Conservation (phyloP, 1,284 basidiomycete genomes). For the Omphalotus olearius region DNA sequence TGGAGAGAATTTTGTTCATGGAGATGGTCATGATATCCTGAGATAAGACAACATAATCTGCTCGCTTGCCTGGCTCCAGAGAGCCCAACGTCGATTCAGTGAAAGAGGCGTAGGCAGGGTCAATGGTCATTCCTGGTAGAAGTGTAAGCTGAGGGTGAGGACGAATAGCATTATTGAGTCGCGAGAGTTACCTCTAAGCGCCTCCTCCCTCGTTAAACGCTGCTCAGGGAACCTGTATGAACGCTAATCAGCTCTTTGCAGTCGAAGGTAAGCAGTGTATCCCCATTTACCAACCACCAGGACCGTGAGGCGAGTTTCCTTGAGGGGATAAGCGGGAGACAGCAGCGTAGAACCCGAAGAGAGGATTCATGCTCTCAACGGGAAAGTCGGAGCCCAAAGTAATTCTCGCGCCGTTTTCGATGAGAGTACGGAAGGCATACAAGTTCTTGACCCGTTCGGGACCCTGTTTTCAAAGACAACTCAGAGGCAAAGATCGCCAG, state of each 20-base stretch:
- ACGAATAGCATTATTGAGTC: not conserved
- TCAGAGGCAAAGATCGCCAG: conserved; percentile 1
- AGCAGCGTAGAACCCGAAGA: conserved; percentile 82
- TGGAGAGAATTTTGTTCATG: conserved; percentile 57
- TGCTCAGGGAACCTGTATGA: conserved; percentile 73
- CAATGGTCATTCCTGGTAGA: conserved; percentile 48
- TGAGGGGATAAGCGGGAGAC: conserved; percentile 70
- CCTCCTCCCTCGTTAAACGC: conserved; percentile 70
- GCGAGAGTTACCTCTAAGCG: conserved; percentile 48
- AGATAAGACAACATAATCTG: conserved; percentile 81
- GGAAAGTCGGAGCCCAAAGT: conserved; percentile 88
- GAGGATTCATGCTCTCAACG: conserved; percentile 77
- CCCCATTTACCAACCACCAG: conserved; percentile 67
- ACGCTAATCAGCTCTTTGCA: not conserved
- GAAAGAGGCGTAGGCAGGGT: conserved; percentile 85
- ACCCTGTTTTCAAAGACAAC: conserved; percentile 43
- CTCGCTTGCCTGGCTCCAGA: conserved; percentile 72
- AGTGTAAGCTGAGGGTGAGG: not conserved
- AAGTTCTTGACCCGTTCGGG: conserved; percentile 79
- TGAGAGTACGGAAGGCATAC: conserved; percentile 80
- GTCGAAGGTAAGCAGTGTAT: not conserved
- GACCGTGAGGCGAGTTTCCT: conserved; percentile 79
- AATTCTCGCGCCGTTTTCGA: conserved; percentile 58
- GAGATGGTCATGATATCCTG: conserved; percentile 77
- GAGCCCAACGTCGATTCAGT: conserved; percentile 70